These are phyloP conservation scores for Mortierella sp. DNA, from an alignment of 371 early-diverging fungal genomes.

Conservation along the genomic window DNA sequence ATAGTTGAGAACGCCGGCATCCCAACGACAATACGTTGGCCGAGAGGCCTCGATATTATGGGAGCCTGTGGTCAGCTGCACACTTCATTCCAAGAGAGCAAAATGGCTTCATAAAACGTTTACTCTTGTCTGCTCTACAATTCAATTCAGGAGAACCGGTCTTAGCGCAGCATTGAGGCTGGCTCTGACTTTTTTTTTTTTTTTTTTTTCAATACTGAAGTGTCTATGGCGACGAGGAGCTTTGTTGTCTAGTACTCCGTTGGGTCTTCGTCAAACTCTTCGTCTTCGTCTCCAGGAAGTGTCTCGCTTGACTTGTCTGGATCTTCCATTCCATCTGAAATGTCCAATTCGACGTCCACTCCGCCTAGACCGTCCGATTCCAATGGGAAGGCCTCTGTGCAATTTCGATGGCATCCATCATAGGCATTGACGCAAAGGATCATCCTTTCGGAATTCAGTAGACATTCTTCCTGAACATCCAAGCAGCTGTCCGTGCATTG, in stretches of 20 bases:
- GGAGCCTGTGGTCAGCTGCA: conserved; percentile 80
- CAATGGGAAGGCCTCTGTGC: background rate
- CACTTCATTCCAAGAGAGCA: conserved; percentile 4
- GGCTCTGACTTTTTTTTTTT: too few relatives aligned
- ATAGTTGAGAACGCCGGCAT: conserved; percentile 59
- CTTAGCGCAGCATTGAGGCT: too few relatives aligned
- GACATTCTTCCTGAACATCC: background rate
- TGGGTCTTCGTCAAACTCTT: too few relatives aligned
- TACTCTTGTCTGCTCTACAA: too few relatives aligned
- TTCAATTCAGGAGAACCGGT: too few relatives aligned
- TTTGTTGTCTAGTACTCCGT: too few relatives aligned
- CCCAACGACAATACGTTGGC: conserved; percentile 64
- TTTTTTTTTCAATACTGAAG: too few relatives aligned
- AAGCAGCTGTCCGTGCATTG: background rate
- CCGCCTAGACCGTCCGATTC: background rate
- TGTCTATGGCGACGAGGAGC: too few relatives aligned
- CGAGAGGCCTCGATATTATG: conserved; percentile 76
- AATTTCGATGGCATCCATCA: background rate
- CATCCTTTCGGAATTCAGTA: background rate
- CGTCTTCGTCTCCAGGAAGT: too few relatives aligned
- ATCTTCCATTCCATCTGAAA: background rate
- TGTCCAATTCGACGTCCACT: conserved; percentile 29
- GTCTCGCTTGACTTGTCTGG: too few relatives aligned
- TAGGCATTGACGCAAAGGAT: background rate
- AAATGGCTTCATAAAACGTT: too few relatives aligned